phyloP scores from a whole-genome alignment of 2,329 filamentous ascomycete species.

The Aspergillus pseudotamarii region DNA sequence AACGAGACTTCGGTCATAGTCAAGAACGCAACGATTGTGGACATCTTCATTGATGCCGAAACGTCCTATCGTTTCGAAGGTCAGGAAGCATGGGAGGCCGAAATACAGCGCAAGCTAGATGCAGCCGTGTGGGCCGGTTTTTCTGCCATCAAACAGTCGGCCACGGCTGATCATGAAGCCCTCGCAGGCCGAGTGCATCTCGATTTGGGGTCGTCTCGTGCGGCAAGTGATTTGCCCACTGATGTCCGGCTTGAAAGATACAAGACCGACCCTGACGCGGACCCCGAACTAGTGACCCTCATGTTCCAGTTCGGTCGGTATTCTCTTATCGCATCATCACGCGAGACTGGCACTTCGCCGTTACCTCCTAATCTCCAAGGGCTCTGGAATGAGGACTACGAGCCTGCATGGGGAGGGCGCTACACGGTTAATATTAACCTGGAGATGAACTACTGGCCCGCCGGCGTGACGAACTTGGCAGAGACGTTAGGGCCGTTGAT shows the following conservation, averaged over 20 bases:
- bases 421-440: slow-evolving; percentile 63
- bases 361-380: slow-evolving; percentile 62
- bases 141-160: background rate
- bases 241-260: slow-evolving; percentile 10
- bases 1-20: background rate
- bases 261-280: slow-evolving; percentile 1
- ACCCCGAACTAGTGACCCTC: slow-evolving; percentile 47
- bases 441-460: slow-evolving; percentile 64
- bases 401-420: slow-evolving; percentile 56
- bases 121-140: background rate
- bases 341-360: slow-evolving; percentile 33
- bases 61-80: slow-evolving; percentile 9
- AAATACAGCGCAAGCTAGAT: background rate
- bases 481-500: slow-evolving; percentile 47
- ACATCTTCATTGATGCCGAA: slow-evolving; percentile 14
- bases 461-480: slow-evolving; percentile 54
- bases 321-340: slow-evolving; percentile 56
- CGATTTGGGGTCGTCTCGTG: slow-evolving; percentile 6
- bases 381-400: slow-evolving; percentile 54
- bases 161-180: slow-evolving; percentile 5
- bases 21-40: background rate
- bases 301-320: slow-evolving; percentile 57
- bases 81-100: background rate
- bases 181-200: slow-evolving; percentile 8
- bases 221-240: slow-evolving; percentile 1